Evolutionary conservation across 2,329 filamentous ascomycete genomes (phyloP).

Genomic region (Xylariales sp.): DNA sequence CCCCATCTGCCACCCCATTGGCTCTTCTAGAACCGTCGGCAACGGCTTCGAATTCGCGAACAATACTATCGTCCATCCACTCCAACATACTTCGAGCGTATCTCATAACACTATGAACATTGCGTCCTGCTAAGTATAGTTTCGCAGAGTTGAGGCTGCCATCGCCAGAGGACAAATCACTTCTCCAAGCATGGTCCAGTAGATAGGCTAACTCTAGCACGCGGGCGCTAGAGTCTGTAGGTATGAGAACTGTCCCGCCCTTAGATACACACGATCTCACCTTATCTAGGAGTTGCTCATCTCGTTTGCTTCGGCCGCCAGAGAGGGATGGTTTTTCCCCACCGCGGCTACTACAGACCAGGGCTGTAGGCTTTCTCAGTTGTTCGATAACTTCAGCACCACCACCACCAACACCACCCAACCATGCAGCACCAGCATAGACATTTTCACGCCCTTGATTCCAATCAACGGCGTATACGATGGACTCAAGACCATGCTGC

Average conservation of each 20-base stretch:
- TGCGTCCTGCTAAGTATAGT: constrained; percentile 87
- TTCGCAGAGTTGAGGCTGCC: constrained; percentile 65
- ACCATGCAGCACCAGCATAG: constrained; percentile 91
- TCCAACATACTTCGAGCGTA: constrained; percentile 96
- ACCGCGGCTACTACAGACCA: constrained; percentile 91
- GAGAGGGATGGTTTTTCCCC: constrained; percentile 76
- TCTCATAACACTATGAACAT: constrained; percentile 87
- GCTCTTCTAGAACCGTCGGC: constrained; percentile 62
- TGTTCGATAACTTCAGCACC: constrained; percentile 94
- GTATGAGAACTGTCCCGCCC: constrained; percentile 91
- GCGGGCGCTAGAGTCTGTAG: constrained; percentile 94
- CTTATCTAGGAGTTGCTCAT: constrained; percentile 85
- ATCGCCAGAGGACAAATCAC: constrained; percentile 65
- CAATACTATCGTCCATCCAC: constrained; percentile 98
- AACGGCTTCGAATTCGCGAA: constrained; percentile 87
- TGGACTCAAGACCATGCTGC: constrained; percentile 94
- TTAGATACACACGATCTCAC: constrained; percentile 81
- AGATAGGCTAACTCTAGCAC: constrained; percentile 92
- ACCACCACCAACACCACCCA: constrained; percentile 82
- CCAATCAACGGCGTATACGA: constrained; percentile 98
- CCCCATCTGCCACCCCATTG: constrained; percentile 58
- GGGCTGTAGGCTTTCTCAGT: constrained; percentile 88
- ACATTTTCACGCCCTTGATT: constrained; percentile 98
- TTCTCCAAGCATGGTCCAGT: constrained; percentile 90
- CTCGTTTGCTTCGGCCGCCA: constrained; percentile 81